Conservation (phyloP, 2,329 filamentous ascomycete genomes). For the Cordyceps militaris region DNA sequence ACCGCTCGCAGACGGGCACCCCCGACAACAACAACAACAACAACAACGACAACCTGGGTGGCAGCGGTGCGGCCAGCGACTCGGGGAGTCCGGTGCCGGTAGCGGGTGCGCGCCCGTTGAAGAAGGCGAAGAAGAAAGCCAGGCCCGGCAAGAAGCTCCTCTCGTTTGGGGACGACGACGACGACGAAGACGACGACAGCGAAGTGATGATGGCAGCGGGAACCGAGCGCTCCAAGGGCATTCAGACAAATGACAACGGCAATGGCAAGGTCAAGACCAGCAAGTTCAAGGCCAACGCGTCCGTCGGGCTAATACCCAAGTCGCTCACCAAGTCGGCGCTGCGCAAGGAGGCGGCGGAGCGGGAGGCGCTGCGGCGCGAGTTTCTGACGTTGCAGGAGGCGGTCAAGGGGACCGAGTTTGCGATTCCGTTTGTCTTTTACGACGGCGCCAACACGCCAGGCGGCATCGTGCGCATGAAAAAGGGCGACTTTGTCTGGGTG, state of each 20-base stretch:
- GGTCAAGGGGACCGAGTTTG: conserved; percentile 82
- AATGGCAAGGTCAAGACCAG: conserved; percentile 22
- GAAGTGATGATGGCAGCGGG: conserved; percentile 26
- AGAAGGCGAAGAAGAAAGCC: conserved; percentile 34
- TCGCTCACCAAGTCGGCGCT: conserved; percentile 63
- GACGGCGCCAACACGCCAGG: conserved; percentile 87
- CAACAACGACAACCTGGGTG: conserved; percentile 16
- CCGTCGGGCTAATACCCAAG: conserved; percentile 61
- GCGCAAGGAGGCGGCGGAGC: conserved; percentile 69
- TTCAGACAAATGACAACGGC: not conserved
- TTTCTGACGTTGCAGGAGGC: conserved; percentile 77
- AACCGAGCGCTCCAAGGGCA: conserved; percentile 22
- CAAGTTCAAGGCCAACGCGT: conserved; percentile 56
- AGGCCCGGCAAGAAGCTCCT: conserved; percentile 41
- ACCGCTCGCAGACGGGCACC: conserved; percentile 41
- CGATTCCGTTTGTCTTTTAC: conserved; percentile 94
- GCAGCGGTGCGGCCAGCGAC: conserved; percentile 25
- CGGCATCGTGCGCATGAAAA: conserved; percentile 78
- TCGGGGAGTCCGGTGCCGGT: conserved; percentile 18
- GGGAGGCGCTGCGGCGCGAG: conserved; percentile 72
- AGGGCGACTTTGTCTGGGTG: conserved; percentile 88
- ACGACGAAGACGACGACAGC: conserved; percentile 40
- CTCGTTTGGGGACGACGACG: conserved; percentile 66
- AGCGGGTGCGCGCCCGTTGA: conserved; percentile 20
- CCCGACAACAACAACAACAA: conserved; percentile 32